Base-by-base conservation (phyloP, 2,329 filamentous ascomycete species). In the Pseudogymnoascus verrucosus region DNA sequence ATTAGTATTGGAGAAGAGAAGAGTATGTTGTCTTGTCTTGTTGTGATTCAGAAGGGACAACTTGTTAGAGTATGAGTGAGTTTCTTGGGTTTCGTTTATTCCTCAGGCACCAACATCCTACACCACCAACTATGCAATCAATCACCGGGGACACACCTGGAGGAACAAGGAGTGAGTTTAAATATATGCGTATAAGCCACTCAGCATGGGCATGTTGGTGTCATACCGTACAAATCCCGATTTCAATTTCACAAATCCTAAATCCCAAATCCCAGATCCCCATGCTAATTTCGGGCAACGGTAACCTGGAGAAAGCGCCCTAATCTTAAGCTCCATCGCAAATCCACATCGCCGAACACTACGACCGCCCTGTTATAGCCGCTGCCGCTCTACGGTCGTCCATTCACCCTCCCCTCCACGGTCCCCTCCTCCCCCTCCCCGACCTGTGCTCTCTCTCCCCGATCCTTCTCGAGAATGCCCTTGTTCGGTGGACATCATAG, bases 401-500 rank as follows among this genome's bases (percentile, higher is more conserved):
- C 42, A 21, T 47, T 47, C 42, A 47, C 5, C 8, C 42, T 23
- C 42, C 42, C 42, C 19, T 23, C 28, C 28, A 28, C 28, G 1
- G 0, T 31, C 28, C 10, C 42, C 11, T n/a, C 42, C 19, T 21
- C 39, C 16, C 16, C 16, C 19, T 14, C 19, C 11, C 19, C 42
- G 23, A 47, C 42, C 42, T 23, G 42, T 11, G 42, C 42, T 12
- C 42, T 47, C 54, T 59, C 28, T 11, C 31, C 5, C 23, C 26
- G 31, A 31, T 6, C 57, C n/a, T 5, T 21, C 19, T 44, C 28
- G 39, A 62, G 60, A 14, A 62, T 62, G 60, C 60, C 60, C 60
- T 42, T 62, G 36, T 44, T 40, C 60, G 34, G 34, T 51, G 57
- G 31, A 60, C 57, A 60, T 21, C 57, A 60, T 10, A 51, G 44